Percentiles rank a stretch among this genome's conserved stretches.
Conservation (phyloP, 495 filamentous ascomycete genomes). For the Trichoderma reesei region DNA sequence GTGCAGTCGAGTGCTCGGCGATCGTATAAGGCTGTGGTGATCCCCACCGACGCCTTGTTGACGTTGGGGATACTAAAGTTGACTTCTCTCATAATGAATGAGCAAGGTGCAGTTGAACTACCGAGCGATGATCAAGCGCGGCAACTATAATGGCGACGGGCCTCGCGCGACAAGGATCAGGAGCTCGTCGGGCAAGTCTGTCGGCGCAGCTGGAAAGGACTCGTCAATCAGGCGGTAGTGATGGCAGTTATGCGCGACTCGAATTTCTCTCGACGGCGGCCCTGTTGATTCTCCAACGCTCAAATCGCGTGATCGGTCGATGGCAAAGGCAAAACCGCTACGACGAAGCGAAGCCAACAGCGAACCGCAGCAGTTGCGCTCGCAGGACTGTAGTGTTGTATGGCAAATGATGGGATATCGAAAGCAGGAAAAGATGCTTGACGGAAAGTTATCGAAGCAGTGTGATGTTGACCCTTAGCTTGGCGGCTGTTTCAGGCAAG, state of each 20-base stretch:
- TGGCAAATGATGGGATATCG: background rate
- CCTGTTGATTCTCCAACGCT: background rate
- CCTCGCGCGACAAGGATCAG: background rate
- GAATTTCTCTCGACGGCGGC: no score
- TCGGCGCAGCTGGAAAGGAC: background rate
- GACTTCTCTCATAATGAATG: slow-evolving; percentile 82
- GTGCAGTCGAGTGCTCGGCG: slow-evolving; percentile 95
- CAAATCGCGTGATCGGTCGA: slow-evolving; percentile 2
- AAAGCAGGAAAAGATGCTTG: background rate
- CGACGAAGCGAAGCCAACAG: background rate
- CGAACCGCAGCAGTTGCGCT: background rate
- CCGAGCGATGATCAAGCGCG: background rate
- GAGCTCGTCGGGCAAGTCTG: background rate
- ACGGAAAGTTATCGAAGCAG: background rate
- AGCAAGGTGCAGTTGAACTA: background rate
- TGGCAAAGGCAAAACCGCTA: background rate
- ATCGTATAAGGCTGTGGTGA: slow-evolving; percentile 97
- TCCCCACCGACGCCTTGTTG: slow-evolving; percentile 98
- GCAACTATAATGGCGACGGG: background rate
- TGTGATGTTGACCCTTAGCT: slow-evolving; percentile 4
- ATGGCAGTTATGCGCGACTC: background rate
- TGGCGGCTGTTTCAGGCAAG: slow-evolving; percentile 2
- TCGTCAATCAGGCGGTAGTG: background rate
- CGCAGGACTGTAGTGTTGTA: background rate
- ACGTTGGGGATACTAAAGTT: slow-evolving; percentile 99